Conservation (phyloP, 179 eudicot species). For the Monotropa hypopitys region DNA sequence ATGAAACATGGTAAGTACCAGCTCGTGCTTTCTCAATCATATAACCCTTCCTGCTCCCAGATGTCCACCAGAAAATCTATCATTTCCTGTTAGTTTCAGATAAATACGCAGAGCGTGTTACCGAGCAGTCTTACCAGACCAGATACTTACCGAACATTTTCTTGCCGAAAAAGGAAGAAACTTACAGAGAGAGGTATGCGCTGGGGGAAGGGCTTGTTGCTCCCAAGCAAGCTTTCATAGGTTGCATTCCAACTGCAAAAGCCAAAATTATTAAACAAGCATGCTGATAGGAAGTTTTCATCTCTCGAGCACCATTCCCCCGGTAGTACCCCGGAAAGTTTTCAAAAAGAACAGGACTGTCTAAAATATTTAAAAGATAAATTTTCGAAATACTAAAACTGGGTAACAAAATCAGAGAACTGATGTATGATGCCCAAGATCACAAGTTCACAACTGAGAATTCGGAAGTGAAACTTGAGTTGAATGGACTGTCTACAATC, state of each 20-base stretch:
- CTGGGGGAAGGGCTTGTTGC: conserved; percentile 52
- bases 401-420: no score
- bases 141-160: background rate
- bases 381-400: no score
- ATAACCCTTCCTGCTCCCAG: conserved; percentile 92
- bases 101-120: background rate
- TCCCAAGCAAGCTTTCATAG: conserved; percentile 60
- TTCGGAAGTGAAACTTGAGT: no score
- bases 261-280: background rate
- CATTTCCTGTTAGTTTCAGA: conserved; percentile 50
- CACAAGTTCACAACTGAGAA: no score
- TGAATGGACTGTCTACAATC: no score
- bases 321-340: background rate
- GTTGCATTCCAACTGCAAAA: conserved; percentile 66
- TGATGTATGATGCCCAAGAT: no score
- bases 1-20: background rate
- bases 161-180: background rate
- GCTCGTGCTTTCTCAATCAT: conserved; percentile 36
- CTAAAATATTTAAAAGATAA: conserved; percentile 13
- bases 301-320: background rate
- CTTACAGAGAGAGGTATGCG: conserved; percentile 63
- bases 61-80: conserved; percentile 68
- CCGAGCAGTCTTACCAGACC: background rate
- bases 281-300: background rate
- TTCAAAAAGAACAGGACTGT: background rate